A percentile compares a stretch with the other conserved stretches of the same genome.
These are phyloP conservation scores for Amaranthus palmeri DNA, from an alignment of 148 eudicot species.

Conservation along the genomic window DNA sequence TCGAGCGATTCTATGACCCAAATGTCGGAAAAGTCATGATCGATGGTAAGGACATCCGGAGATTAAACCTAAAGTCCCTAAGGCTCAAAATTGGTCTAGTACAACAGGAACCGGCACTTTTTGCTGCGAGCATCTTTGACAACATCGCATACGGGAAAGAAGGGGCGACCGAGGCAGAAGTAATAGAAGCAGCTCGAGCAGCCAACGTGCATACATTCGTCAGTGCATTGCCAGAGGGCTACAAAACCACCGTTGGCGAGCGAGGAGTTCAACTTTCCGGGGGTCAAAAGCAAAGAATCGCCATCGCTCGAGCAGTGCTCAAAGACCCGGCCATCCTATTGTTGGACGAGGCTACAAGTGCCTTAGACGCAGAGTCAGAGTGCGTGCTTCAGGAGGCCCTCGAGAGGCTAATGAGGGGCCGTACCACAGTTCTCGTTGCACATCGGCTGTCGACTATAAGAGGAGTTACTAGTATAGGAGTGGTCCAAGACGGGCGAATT, in stretches of 20 bases:
- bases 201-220: constrained; percentile 89
- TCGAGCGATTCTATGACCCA: constrained; percentile 92
- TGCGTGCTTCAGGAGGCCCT: constrained; percentile 92
- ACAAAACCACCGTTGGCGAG: constrained; percentile 88
- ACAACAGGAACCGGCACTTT: constrained; percentile 93
- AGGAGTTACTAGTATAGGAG: constrained; percentile 78
- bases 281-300: constrained; percentile 91
- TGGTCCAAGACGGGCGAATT: constrained; percentile 88
- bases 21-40: constrained; percentile 82
- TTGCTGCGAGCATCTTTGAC: constrained; percentile 82
- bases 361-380: constrained; percentile 92
- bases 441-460: constrained; percentile 87
- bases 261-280: constrained; percentile 95
- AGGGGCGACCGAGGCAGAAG: constrained; percentile 89
- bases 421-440: constrained; percentile 85
- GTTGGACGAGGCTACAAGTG: constrained; percentile 93
- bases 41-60: constrained; percentile 81
- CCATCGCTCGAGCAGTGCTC: constrained; percentile 84
- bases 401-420: constrained; percentile 90
- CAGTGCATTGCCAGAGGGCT: constrained; percentile 88
- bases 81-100: constrained; percentile 78
- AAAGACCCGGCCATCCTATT: constrained; percentile 83
- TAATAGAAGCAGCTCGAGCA: constrained; percentile 77
- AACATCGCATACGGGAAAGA: constrained; percentile 95
- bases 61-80: constrained; percentile 68